These are phyloP conservation scores for Tuber microsphaerosporum DNA, from an alignment of 495 filamentous ascomycete species.

Conservation along the genomic window DNA sequence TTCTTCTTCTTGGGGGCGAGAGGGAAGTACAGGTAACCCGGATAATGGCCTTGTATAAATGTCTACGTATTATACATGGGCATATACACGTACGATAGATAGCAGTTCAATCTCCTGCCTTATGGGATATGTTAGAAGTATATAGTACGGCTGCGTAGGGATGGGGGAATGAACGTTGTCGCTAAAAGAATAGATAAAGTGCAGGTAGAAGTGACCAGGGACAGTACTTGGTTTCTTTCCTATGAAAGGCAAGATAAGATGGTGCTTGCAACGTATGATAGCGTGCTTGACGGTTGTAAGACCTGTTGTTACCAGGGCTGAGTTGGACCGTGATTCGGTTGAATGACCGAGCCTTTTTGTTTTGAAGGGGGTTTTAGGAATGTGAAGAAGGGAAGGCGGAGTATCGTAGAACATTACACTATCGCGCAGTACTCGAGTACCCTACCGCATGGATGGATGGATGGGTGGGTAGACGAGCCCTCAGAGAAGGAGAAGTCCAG, in stretches of 20 bases:
- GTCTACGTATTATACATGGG: neutral
- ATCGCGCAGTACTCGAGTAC: neutral
- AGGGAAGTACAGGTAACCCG: neutral
- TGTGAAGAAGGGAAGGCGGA: neutral
- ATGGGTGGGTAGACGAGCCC: neutral
- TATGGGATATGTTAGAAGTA: neutral
- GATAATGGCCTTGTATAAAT: neutral
- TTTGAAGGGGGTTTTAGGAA: neutral
- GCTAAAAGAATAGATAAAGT: neutral
- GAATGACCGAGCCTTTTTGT: neutral
- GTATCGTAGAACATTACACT: neutral
- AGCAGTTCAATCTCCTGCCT: neutral
- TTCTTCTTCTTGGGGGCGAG: neutral
- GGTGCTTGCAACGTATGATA: neutral
- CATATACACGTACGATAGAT: neutral
- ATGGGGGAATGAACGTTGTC: neutral
- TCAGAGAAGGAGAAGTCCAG: neutral
- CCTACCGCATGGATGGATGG: neutral
- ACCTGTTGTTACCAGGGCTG: neutral
- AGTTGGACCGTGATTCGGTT: neutral
- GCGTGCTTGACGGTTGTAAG: neutral
- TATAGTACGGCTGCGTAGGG: neutral
- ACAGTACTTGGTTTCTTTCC: neutral
- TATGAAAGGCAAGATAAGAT: neutral
- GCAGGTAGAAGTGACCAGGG: neutral